A percentile compares a stretch with the other conserved stretches of the same genome.
Conservation (phyloP, 495 filamentous ascomycete genomes). For the Annulohypoxylon nitens region DNA sequence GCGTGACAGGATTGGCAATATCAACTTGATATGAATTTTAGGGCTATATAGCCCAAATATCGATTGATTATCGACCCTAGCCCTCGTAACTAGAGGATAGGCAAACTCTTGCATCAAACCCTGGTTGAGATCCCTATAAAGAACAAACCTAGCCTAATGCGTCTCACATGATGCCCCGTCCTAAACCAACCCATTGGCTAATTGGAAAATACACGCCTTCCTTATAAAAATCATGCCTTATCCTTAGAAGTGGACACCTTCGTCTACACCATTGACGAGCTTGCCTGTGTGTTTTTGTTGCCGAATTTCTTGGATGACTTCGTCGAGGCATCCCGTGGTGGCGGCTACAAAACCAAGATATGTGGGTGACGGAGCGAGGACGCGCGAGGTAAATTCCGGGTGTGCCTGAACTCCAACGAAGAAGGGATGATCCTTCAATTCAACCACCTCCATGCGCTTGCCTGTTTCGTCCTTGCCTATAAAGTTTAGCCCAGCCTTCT, state of each 20-base stretch:
- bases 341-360: conserved; percentile 92
- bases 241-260: conserved; percentile 32
- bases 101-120: not conserved
- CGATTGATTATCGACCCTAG: conserved; percentile 8
- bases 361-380: conserved; percentile 79
- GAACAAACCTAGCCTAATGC: not conserved
- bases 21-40: not conserved
- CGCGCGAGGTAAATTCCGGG: conserved; percentile 82
- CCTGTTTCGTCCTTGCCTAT: conserved; percentile 85
- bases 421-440: conserved; percentile 89
- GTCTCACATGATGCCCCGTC: not conserved
- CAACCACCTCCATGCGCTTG: conserved; percentile 90
- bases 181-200: not conserved
- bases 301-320: conserved; percentile 49
- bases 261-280: conserved; percentile 24
- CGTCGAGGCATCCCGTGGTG: conserved; percentile 70
- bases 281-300: conserved; percentile 21
- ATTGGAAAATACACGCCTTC: not conserved
- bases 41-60: not conserved
- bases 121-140: not conserved
- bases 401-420: conserved; percentile 92
- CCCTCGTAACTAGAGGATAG: not conserved
- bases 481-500: conserved; percentile 71
- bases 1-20: not conserved
- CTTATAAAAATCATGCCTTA: not conserved